Evolutionary conservation across 345 rosid species (phyloP), one percentile per base, ranked within the genome.

Genomic region (Gossypium stocksii): DNA sequence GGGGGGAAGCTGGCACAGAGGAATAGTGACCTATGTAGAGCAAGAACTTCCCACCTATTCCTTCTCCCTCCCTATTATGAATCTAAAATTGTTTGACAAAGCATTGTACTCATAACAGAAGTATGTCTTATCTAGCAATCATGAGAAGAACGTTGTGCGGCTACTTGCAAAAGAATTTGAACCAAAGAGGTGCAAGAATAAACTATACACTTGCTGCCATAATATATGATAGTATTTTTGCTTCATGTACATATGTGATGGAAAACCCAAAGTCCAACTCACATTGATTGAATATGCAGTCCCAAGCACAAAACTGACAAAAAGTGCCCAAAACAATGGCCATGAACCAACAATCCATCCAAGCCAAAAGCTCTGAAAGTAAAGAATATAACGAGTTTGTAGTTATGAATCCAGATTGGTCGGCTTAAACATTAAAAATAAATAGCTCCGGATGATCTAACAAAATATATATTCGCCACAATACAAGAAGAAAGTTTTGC

Each of bases 291-390:
- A 94, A 78, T 94, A 94, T 59, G 98, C 97, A 43, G 98, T 92
- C 77, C 98, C 97, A 15, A 92, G 98, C 17, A 88, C 74, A 79
- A 92, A 94, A 77, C 98, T 94, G 87, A 92, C 76, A 44, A 84
- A 94, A 69, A 94, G 95, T 65, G 97, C 98, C 97, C 95, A 92
- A 66, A 94, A 87, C 77, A 94, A 82, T n/a, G 98, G 97, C 97
- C 94, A 90, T 0, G 98, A 94, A 73, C 94, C 90, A 76, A 86
- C 93, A 72, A 92, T 66, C 94, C 93, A 92, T 62, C 94, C 96
- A 20, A 94, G 89, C 88, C 87, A 89, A 82, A 94, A 94, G 81
- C 98, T 94, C 98, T 94, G 87, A 4, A 70, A 74, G 61, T 34
- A 74, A 66, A 66, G 7, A 15, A 53, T n/a, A 44, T 11, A 75